Evolutionary conservation across 768 basidiomycete species (phyloP).

Genomic region (Kwoniella europaea): DNA sequence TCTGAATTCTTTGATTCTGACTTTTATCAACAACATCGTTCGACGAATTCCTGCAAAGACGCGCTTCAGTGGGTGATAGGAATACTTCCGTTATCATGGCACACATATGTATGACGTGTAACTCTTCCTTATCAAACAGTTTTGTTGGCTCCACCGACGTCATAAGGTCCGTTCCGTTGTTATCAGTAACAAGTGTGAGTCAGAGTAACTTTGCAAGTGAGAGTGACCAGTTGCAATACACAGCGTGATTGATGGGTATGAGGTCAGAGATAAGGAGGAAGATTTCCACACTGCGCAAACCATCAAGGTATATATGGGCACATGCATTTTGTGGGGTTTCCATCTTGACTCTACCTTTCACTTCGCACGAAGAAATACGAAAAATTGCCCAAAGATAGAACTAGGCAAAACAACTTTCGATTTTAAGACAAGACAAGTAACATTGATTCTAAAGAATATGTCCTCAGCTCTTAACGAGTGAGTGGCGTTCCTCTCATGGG

Average conservation of each 20-base stretch:
- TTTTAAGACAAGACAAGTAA: too few relatives aligned
- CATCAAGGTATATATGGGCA: not conserved
- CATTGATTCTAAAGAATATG: not conserved
- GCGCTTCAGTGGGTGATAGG: not conserved
- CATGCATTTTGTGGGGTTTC: not conserved
- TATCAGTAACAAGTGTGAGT: too few relatives aligned
- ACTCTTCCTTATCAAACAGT: not conserved
- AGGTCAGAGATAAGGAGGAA: not conserved
- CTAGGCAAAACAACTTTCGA: too few relatives aligned
- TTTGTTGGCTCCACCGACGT: not conserved
- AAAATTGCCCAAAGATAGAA: too few relatives aligned
- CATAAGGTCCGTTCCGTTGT: not conserved
- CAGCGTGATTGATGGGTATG: not conserved
- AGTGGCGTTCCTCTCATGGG: too few relatives aligned
- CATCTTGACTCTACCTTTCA: not conserved
- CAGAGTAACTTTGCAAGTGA: too few relatives aligned
- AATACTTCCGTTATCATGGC: not conserved
- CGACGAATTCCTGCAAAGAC: constrained; percentile 9
- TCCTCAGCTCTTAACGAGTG: not conserved
- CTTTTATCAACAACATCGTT: constrained; percentile 9
- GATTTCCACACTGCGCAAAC: not conserved
- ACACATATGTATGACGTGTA: not conserved
- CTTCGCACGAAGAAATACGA: too few relatives aligned
- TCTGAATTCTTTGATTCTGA: not conserved
- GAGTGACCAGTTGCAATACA: too few relatives aligned